phyloP scores from a whole-genome alignment of 1,284 basidiomycete species.

The Polyporus tsugae region DNA sequence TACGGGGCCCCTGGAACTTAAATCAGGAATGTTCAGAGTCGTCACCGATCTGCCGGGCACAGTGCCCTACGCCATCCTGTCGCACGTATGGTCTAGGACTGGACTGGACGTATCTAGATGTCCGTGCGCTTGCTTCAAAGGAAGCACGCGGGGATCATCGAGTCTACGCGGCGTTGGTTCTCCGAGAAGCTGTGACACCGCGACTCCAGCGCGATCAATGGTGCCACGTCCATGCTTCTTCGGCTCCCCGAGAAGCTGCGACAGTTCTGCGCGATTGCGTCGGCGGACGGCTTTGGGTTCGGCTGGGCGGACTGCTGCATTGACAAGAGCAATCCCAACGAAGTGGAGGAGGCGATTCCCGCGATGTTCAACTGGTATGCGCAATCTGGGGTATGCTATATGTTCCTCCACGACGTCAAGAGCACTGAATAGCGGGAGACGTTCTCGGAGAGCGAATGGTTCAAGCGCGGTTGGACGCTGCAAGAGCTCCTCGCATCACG shows the following conservation, averaged over 20 bases:
- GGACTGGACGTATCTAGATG: background rate
- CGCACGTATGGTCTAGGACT: background rate
- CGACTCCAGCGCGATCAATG: too few relatives aligned
- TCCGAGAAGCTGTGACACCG: too few relatives aligned
- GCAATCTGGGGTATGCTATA: background rate
- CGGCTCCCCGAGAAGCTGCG: background rate
- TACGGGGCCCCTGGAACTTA: background rate
- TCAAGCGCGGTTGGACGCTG: background rate
- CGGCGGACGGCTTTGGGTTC: background rate
- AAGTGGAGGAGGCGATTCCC: slow-evolving; percentile 2
- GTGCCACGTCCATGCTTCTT: background rate
- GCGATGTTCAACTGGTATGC: background rate
- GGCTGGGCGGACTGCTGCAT: slow-evolving; percentile 2
- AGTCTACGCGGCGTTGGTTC: background rate
- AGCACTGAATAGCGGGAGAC: background rate
- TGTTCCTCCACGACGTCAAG: background rate
- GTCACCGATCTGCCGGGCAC: background rate
- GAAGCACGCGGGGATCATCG: background rate
- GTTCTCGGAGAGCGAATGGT: background rate
- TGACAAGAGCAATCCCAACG: slow-evolving; percentile 13
- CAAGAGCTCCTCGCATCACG: background rate
- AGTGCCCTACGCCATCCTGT: background rate
- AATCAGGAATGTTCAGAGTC: background rate
- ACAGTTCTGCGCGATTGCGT: background rate
- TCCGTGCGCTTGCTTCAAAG: background rate